phyloP scores from a whole-genome alignment of 2,329 filamentous ascomycete species.

The Fusarium sp. region DNA sequence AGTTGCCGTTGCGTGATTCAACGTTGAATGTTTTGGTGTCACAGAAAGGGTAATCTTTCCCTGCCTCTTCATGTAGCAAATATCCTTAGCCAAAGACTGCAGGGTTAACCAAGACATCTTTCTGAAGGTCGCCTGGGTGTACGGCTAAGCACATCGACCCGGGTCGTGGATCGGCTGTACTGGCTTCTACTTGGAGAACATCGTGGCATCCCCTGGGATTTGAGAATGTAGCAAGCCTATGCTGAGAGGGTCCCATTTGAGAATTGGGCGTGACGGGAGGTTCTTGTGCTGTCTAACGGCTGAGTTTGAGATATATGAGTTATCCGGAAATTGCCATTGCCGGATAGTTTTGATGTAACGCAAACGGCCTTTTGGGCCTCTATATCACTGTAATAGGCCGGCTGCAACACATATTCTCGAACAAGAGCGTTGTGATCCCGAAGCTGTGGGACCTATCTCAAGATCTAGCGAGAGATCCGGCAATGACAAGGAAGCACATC shows the following conservation, averaged over 20 bases:
- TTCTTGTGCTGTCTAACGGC: conserved; percentile 8
- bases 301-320: conserved; percentile 7
- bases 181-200: background rate
- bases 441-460: conserved; percentile 24
- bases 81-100: background rate
- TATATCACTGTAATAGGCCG: conserved; percentile 11
- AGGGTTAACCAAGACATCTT: background rate
- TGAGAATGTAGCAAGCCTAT: background rate
- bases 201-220: background rate
- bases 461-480: conserved; percentile 35
- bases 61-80: background rate
- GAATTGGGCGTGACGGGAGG: background rate
- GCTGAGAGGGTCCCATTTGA: background rate
- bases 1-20: conserved; percentile 6
- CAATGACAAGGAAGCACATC: background rate
- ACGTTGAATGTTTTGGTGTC: background rate
- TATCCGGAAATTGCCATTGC: conserved; percentile 23
- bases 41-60: conserved; percentile 10
- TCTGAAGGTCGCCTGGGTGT: background rate
- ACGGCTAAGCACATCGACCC: background rate
- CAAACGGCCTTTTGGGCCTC: conserved; percentile 31
- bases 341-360: conserved; percentile 20
- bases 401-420: conserved; percentile 20
- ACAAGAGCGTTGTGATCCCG: conserved; percentile 17
- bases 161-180: background rate